Evolutionary conservation across 257 asterid species (phyloP).

Genomic region (Solanum clarkiae): DNA sequence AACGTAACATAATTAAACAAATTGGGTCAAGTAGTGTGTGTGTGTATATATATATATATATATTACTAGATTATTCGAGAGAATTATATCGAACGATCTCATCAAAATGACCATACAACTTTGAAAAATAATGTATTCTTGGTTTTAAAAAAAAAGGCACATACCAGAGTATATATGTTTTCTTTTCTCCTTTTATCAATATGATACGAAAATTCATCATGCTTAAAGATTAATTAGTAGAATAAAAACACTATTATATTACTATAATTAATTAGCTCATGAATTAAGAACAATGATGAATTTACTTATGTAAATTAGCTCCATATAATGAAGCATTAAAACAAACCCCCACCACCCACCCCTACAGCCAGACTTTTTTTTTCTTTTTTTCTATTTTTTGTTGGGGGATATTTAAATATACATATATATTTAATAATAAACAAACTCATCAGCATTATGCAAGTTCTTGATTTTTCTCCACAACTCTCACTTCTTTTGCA

Average conservation of each 20-base stretch:
- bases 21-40: too few relatives aligned
- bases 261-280: background rate
- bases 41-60: too few relatives aligned
- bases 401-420: background rate
- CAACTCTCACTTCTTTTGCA: conserved; percentile 67
- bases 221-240: background rate
- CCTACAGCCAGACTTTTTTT: background rate
- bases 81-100: too few relatives aligned
- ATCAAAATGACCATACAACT: too few relatives aligned
- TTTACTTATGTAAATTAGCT: background rate
- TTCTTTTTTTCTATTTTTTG: background rate
- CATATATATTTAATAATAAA: background rate
- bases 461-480: conserved; percentile 84
- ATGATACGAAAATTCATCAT: background rate
- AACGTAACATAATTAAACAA: too few relatives aligned
- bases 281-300: background rate
- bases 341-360: too few relatives aligned
- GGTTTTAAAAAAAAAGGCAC: too few relatives aligned
- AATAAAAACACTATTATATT: background rate
- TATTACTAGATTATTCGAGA: too few relatives aligned
- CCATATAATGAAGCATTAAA: background rate
- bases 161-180: too few relatives aligned
- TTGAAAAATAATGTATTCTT: too few relatives aligned
- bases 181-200: too few relatives aligned
- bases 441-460: conserved; percentile 1